phyloP scores from a whole-genome alignment of 208 protist species.

The Vickermania spadyakhi region DNA sequence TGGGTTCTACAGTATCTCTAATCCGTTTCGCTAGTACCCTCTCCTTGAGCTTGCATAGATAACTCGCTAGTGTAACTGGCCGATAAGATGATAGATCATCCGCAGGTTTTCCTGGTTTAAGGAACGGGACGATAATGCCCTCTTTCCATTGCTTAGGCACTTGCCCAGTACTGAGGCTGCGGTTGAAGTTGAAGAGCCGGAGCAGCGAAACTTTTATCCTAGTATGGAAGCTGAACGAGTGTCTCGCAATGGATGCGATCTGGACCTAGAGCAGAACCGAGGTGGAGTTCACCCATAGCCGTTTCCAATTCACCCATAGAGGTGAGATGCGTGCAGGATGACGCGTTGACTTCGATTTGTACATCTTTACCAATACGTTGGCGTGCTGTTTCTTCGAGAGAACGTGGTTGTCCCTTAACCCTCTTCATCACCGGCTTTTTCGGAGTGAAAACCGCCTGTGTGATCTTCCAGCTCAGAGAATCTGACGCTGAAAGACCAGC shows the following conservation, averaged over 20 bases:
- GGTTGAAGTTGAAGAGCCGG: constrained; percentile 14
- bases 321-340: constrained; percentile 3
- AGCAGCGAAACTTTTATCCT: neutral
- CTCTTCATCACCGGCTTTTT: neutral
- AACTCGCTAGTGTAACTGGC: constrained; percentile 15
- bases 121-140: constrained; percentile 15
- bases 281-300: constrained; percentile 7
- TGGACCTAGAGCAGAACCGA: constrained; percentile 9
- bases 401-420: neutral
- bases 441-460: constrained; percentile 5
- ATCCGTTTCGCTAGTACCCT: constrained; percentile 11
- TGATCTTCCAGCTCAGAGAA: constrained; percentile 5
- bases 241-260: constrained; percentile 9
- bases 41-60: constrained; percentile 18
- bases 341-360: constrained; percentile 5
- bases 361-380: constrained; percentile 7
- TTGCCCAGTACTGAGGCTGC: constrained; percentile 4
- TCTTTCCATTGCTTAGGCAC: constrained; percentile 14
- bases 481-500: too few relatives aligned
- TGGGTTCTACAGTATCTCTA: constrained; percentile 7
- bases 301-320: constrained; percentile 3
- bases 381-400: constrained; percentile 3
- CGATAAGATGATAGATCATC: constrained; percentile 7
- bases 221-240: constrained; percentile 2
- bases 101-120: constrained; percentile 17